Percentiles rank a stretch among this genome's conserved stretches.
These are phyloP conservation scores for Eragrostis nindensis DNA, from an alignment of 176 grass and related monocot species.

Conservation along the genomic window DNA sequence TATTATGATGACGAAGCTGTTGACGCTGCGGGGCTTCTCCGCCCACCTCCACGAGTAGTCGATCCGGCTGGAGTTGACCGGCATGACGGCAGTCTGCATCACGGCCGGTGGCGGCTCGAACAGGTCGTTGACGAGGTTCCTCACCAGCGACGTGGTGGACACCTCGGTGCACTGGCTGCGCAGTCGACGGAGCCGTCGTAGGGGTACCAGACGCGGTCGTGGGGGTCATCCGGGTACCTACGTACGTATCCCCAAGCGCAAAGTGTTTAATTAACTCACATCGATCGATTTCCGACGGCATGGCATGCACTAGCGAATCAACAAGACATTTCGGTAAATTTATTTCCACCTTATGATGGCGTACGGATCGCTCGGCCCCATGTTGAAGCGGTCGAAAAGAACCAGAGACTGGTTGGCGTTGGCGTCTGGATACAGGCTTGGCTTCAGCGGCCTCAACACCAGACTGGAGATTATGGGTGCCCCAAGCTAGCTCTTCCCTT, in stretches of 20 bases:
- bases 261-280: too few relatives aligned
- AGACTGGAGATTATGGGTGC: neutral
- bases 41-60: neutral
- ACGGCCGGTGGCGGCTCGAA: slow-evolving; percentile 47
- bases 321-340: too few relatives aligned
- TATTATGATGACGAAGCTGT: neutral
- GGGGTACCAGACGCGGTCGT: slow-evolving; percentile 47
- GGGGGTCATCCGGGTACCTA: slow-evolving; percentile 14
- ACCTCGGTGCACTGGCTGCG: too few relatives aligned
- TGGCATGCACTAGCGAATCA: too few relatives aligned
- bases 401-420: neutral
- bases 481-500: too few relatives aligned
- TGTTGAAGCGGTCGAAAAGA: neutral
- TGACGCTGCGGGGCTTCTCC: neutral
- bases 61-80: neutral
- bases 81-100: slow-evolving; percentile 48
- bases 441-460: neutral
- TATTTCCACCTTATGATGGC: neutral
- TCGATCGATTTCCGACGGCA: too few relatives aligned
- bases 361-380: neutral
- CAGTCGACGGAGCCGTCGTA: neutral
- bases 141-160: neutral
- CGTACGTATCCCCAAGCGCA: too few relatives aligned
- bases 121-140: neutral
- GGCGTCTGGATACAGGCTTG: neutral